Percentiles rank a stretch among this genome's conserved stretches.
Evolutionary conservation across 139 green algal genomes (phyloP).

Genomic region (Asterochloris erici): DNA sequence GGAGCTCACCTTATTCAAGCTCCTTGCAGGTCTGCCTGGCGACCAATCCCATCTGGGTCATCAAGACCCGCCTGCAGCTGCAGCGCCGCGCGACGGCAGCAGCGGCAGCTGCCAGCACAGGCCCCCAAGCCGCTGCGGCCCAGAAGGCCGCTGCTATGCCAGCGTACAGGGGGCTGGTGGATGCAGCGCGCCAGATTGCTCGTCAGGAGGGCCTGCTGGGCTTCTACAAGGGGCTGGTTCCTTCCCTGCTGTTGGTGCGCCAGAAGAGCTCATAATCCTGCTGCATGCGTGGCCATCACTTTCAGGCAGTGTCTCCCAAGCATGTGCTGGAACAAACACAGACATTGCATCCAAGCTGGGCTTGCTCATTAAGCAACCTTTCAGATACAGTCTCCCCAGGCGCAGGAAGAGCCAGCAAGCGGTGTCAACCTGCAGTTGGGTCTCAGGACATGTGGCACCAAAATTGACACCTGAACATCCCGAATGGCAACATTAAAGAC

Average conservation of each 20-base stretch:
- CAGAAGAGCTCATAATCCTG: constrained; percentile 1
- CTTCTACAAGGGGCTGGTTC: constrained; percentile 86
- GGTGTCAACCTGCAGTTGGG: too few species aligned
- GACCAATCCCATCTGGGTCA: constrained; percentile 93
- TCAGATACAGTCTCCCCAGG: too few species aligned
- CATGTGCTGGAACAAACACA: neutral
- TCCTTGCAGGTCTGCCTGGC: constrained; percentile 65
- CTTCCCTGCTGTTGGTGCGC: constrained; percentile 82
- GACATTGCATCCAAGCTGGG: neutral
- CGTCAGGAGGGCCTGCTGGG: constrained; percentile 74
- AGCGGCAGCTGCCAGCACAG: neutral
- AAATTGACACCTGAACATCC: too few species aligned
- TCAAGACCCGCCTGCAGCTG: constrained; percentile 92
- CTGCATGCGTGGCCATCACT: neutral
- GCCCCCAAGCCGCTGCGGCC: neutral
- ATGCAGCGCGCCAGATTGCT: constrained; percentile 67
- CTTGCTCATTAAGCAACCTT: too few species aligned
- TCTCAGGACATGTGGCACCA: too few species aligned
- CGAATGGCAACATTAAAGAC: too few species aligned
- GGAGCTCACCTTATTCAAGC: too few species aligned
- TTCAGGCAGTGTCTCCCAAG: neutral
- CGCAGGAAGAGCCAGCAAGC: too few species aligned
- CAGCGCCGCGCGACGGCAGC: constrained; percentile 38
- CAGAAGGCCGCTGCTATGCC: neutral
- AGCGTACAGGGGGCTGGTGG: constrained; percentile 64